phyloP scores from a whole-genome alignment of 139 green algal species.

The Chlamydomonas sp. region DNA sequence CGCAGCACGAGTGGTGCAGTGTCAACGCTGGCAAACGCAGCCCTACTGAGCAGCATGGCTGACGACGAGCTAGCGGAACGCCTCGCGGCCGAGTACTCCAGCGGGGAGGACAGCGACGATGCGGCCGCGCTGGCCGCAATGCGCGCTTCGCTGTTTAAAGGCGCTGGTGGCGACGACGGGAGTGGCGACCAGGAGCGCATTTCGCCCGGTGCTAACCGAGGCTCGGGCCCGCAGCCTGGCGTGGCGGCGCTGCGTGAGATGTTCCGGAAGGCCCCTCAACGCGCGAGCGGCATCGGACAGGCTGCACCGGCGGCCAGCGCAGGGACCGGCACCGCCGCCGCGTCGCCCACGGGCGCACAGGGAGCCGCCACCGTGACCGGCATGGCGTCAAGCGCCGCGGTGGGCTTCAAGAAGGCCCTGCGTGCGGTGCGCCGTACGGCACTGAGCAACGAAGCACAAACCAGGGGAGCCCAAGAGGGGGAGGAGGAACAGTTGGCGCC shows the following conservation, averaged over 20 bases:
- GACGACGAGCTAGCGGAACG: too few relatives aligned
- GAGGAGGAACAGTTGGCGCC: too few relatives aligned
- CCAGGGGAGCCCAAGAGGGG: too few relatives aligned
- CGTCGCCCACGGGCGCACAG: too few relatives aligned
- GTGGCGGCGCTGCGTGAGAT: conserved; percentile 28
- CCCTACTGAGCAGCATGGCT: too few relatives aligned
- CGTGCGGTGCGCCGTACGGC: too few relatives aligned
- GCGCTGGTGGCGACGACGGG: neutral
- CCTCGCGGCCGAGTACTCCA: neutral
- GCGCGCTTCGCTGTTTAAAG: neutral
- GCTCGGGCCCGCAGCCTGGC: neutral
- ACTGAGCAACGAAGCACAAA: too few relatives aligned
- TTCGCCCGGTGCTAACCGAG: neutral
- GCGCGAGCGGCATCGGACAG: neutral
- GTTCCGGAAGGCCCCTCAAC: neutral
- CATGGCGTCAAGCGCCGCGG: too few relatives aligned
- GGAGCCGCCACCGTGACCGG: too few relatives aligned
- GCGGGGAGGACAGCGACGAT: neutral
- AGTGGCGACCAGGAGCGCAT: neutral
- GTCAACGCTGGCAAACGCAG: too few relatives aligned
- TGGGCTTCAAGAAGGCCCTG: too few relatives aligned
- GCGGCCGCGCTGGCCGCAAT: neutral
- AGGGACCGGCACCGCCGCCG: neutral
- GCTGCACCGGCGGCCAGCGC: neutral
- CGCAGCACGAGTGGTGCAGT: too few relatives aligned